These are phyloP conservation scores for Eimeria tenella DNA, from an alignment of 169 alveolate genomes.

Conservation along the genomic window DNA sequence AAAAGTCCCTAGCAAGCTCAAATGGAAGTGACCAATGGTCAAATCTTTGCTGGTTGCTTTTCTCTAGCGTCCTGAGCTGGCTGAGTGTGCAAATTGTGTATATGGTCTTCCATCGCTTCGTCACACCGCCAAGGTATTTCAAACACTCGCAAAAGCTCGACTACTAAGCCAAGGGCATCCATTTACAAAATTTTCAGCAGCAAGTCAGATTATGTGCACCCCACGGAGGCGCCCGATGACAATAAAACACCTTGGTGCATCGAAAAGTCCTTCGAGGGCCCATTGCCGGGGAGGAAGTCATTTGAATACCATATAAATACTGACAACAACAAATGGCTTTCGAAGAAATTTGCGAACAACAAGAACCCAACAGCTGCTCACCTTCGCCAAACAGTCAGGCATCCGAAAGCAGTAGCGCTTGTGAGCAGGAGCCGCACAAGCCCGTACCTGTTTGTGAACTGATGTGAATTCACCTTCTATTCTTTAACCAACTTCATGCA, in stretches of 20 bases:
- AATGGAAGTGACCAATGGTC: background rate
- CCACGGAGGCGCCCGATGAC: background rate
- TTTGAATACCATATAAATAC: slow-evolving; percentile 5
- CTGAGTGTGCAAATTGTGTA: background rate
- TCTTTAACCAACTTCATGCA: background rate
- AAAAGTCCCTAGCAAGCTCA: background rate
- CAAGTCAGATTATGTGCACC: background rate
- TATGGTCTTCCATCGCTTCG: background rate
- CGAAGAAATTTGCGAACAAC: background rate
- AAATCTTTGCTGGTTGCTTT: background rate
- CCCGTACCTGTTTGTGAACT: background rate
- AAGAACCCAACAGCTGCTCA: slow-evolving; percentile 8
- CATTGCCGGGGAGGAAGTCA: background rate
- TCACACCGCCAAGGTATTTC: background rate
- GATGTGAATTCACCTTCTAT: background rate
- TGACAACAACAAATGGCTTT: background rate
- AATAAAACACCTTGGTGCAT: background rate
- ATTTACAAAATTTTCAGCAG: background rate
- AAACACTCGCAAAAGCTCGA: too few relatives aligned
- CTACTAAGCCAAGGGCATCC: background rate
- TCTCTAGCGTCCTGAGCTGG: background rate
- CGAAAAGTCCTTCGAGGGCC: background rate
- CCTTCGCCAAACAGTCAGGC: slow-evolving; percentile 3
- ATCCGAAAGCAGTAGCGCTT: background rate
- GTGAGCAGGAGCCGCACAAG: slow-evolving; percentile 12